Evolutionary conservation across 2,329 filamentous ascomycete genomes (phyloP).

Genomic region (Cadophora sp.): DNA sequence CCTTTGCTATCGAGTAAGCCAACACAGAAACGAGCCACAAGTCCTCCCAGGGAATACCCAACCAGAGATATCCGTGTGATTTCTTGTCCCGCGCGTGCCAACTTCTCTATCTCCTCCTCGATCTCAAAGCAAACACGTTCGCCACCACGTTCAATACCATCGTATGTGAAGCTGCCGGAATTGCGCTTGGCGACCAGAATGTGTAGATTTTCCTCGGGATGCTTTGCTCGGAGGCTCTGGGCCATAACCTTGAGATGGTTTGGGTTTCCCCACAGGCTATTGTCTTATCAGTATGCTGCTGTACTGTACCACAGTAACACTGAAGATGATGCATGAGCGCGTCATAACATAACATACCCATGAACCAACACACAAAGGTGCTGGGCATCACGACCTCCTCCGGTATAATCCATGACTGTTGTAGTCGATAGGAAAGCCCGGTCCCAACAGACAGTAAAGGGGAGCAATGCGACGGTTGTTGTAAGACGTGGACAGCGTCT

Average conservation of each 20-base stretch:
- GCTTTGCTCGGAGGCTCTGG: constrained; percentile 65
- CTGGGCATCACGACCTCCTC: constrained; percentile 61
- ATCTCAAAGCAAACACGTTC: constrained; percentile 73
- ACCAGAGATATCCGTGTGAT: constrained; percentile 85
- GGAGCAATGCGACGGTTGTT: constrained; percentile 39
- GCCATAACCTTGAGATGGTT: constrained; percentile 73
- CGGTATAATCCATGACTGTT: constrained; percentile 54
- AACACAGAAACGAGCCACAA: constrained; percentile 86
- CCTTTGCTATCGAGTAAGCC: constrained; percentile 84
- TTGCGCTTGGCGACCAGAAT: constrained; percentile 77
- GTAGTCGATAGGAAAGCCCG: constrained; percentile 45
- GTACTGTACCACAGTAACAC: background rate
- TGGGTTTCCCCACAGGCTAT: constrained; percentile 80
- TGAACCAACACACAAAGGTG: constrained; percentile 82
- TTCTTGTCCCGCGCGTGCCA: constrained; percentile 67
- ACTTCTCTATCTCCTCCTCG: constrained; percentile 64
- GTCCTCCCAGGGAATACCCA: constrained; percentile 88
- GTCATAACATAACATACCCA: constrained; percentile 50
- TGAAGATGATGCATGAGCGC: background rate
- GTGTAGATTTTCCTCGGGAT: constrained; percentile 69
- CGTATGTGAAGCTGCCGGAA: constrained; percentile 74
- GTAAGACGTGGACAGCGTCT: constrained; percentile 48
- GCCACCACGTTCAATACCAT: constrained; percentile 71
- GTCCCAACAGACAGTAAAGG: constrained; percentile 46
- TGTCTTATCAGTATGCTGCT: constrained; percentile 17